phyloP scores from a whole-genome alignment of 169 alveolate species.

The Eimeria mitis region DNA sequence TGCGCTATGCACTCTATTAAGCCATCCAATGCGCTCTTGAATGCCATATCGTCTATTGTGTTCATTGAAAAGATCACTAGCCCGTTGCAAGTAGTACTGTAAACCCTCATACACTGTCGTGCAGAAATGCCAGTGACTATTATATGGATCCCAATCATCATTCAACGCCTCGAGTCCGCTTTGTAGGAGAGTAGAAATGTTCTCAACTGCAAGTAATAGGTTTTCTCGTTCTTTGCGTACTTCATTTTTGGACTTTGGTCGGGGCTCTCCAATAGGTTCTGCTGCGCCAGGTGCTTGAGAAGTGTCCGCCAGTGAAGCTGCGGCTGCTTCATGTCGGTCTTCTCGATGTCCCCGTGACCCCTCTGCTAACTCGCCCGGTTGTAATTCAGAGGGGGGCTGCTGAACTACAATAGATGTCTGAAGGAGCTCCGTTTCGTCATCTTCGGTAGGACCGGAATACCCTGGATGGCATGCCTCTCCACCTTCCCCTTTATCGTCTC shows the following conservation, averaged over 20 bases:
- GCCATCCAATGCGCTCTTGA: background rate
- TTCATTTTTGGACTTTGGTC: too few relatives aligned
- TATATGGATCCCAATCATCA: background rate
- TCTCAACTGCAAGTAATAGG: background rate
- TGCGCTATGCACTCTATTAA: background rate
- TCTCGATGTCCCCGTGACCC: background rate
- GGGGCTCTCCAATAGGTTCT: background rate
- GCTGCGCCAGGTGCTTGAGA: background rate
- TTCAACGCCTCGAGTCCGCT: background rate
- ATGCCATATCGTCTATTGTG: background rate
- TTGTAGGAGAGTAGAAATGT: background rate
- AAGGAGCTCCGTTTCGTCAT: background rate
- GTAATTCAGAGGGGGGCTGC: background rate
- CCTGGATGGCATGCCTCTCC: background rate
- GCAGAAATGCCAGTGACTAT: background rate
- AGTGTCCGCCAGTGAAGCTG: background rate
- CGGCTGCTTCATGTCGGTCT: background rate
- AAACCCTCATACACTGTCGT: background rate
- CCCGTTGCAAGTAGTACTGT: background rate
- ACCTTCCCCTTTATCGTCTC: background rate
- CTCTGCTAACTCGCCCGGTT: background rate
- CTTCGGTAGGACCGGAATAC: background rate
- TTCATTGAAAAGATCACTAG: background rate
- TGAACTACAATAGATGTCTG: background rate
- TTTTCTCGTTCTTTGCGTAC: background rate